Conservation (phyloP, 768 basidiomycete species). For the Lactarius tabidus region DNA sequence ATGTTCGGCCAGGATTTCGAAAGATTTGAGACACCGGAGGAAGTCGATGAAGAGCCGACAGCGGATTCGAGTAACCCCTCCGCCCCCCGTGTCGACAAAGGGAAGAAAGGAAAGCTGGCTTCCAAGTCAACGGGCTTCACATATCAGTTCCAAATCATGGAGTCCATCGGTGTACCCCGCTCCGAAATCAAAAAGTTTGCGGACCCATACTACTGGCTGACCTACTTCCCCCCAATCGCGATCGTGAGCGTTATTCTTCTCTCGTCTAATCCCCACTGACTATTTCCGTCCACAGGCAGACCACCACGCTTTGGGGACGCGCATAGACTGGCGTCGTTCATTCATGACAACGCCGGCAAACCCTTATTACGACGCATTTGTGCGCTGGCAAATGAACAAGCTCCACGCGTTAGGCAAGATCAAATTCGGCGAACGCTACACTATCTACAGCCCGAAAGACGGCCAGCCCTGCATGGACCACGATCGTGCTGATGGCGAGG, state of each 20-base stretch:
- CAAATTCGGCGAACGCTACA: conserved; percentile 97
- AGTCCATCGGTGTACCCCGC: conserved; percentile 85
- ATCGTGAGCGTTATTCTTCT: conserved; percentile 41
- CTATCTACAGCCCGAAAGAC: conserved; percentile 97
- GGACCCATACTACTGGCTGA: conserved; percentile 90
- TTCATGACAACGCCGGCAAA: conserved; percentile 95
- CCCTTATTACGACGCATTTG: conserved; percentile 95
- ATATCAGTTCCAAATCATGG: conserved; percentile 99
- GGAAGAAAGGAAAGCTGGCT: conserved; percentile 91
- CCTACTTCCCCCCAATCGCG: conserved; percentile 95
- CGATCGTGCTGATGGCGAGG: conserved; percentile 93
- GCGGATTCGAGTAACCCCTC: conserved; percentile 41
- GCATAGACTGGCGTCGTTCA: conserved; percentile 94
- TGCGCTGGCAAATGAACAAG: conserved; percentile 98
- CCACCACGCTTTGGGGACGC: conserved; percentile 83
- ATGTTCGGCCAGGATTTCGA: conserved; percentile 92
- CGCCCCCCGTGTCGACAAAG: conserved; percentile 59
- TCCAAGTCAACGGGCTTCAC: conserved; percentile 91
- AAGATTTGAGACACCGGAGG: conserved; percentile 49
- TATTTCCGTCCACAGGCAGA: conserved; percentile 47
- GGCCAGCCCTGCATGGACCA: conserved; percentile 99
- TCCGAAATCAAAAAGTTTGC: conserved; percentile 94
- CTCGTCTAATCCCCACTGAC: not conserved
- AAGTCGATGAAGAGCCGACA: conserved; percentile 40
- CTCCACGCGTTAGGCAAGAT: conserved; percentile 83